Evolutionary conservation across 1,284 basidiomycete genomes (phyloP).

Genomic region (Leccinum pseudoinsigne): DNA sequence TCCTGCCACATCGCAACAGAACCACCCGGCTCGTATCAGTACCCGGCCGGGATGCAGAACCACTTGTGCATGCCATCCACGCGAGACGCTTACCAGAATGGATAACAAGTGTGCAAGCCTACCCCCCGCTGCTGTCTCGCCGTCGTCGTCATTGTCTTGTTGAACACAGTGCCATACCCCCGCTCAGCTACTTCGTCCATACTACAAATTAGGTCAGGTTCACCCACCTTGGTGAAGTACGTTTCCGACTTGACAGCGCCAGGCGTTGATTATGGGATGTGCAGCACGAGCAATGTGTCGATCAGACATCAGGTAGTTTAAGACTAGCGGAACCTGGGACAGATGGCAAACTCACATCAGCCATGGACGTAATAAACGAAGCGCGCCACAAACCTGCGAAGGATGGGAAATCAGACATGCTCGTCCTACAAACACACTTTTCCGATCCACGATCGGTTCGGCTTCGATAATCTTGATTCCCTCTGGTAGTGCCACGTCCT

Average conservation of each 20-base stretch:
- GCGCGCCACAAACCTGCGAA: conserved; percentile 52
- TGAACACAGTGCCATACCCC: neutral
- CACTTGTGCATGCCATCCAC: neutral
- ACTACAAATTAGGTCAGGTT: neutral
- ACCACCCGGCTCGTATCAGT: neutral
- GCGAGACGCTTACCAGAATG: conserved; percentile 61
- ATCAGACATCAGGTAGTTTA: conserved; percentile 75
- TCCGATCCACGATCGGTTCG: conserved; percentile 81
- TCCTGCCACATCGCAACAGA: conserved; percentile 46
- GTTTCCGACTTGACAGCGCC: conserved; percentile 70
- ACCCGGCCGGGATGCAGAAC: neutral
- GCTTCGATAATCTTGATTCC: conserved; percentile 66
- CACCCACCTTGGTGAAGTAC: conserved; percentile 70
- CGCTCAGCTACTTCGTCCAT: neutral
- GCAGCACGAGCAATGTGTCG: conserved; percentile 74
- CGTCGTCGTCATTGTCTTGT: conserved; percentile 91
- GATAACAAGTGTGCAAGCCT: conserved; percentile 86
- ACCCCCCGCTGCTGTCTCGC: conserved; percentile 88
- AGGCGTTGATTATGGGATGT: conserved; percentile 90
- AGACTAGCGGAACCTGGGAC: conserved; percentile 65
- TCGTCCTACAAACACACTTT: conserved; percentile 81
- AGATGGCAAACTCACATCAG: conserved; percentile 1
- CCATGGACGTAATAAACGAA: neutral
- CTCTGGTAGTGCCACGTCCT: conserved; percentile 46
- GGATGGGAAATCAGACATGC: conserved; percentile 80